phyloP scores from a whole-genome alignment of 331 rosid genomes.

The Quercus tomentella region DNA sequence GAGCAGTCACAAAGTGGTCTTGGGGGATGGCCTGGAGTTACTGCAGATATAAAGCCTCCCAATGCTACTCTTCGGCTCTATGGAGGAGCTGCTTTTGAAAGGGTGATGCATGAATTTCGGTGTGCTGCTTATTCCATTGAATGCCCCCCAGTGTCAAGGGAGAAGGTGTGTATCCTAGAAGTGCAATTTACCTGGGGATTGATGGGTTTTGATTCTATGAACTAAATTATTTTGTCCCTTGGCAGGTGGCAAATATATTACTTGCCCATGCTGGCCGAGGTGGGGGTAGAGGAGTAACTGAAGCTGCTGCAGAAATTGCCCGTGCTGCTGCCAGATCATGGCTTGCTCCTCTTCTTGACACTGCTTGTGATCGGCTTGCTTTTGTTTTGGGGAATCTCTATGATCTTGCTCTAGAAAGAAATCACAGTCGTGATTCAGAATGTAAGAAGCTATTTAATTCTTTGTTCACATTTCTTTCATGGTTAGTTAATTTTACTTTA shows the following conservation, averaged over 20 bases:
- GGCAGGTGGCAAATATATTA: constrained; percentile 91
- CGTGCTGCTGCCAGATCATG: constrained; percentile 92
- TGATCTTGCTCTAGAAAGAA: constrained; percentile 78
- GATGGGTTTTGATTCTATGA: not conserved
- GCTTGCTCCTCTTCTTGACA: constrained; percentile 96
- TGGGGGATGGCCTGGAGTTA: constrained; percentile 90
- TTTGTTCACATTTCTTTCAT: not conserved
- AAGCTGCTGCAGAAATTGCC: constrained; percentile 98
- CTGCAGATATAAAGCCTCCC: constrained; percentile 73
- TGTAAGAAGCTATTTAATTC: constrained; percentile 35
- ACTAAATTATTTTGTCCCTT: constrained; percentile 3
- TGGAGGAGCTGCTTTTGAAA: constrained; percentile 98
- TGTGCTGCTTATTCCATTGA: constrained; percentile 93
- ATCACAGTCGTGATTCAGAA: constrained; percentile 52
- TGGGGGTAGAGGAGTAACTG: constrained; percentile 75
- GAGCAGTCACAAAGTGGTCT: constrained; percentile 74
- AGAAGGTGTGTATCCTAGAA: constrained; percentile 54
- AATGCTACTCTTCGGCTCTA: constrained; percentile 88
- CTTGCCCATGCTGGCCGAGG: constrained; percentile 95
- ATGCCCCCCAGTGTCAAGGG: constrained; percentile 91
- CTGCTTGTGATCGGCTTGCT: constrained; percentile 93
- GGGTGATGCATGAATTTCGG: constrained; percentile 91
- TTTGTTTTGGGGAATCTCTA: constrained; percentile 80
- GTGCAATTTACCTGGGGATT: not conserved
- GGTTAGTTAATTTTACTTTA: not conserved